A percentile compares a stretch with the other conserved stretches of the same genome.
phyloP scores from a whole-genome alignment of 2,329 filamentous ascomycete genomes.

The Peltaster fructicola region DNA sequence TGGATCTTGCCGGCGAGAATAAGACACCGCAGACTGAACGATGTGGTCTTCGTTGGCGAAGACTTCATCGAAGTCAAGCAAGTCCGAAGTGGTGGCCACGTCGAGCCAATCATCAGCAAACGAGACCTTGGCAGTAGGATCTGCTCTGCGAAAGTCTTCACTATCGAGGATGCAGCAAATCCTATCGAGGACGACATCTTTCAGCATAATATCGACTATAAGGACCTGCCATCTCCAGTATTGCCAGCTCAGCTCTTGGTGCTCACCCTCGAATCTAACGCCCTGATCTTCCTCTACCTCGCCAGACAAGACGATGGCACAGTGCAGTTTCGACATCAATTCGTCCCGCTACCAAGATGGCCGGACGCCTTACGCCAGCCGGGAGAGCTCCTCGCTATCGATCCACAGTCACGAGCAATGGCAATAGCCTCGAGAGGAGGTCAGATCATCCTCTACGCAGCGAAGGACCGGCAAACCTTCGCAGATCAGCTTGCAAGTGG shows the following conservation, averaged over 20 bases:
- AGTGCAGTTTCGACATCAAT: conserved; percentile 43
- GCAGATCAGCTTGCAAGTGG: conserved; percentile 30
- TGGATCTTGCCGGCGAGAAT: conserved; percentile 68
- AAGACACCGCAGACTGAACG: conserved; percentile 50
- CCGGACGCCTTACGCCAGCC: conserved; percentile 33
- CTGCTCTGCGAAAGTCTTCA: conserved; percentile 60
- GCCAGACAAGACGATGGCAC: conserved; percentile 25
- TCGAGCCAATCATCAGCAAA: conserved; percentile 62
- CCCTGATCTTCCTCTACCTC: conserved; percentile 62
- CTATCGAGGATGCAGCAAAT: conserved; percentile 18
- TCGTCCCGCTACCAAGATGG: conserved; percentile 40
- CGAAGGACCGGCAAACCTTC: conserved; percentile 46
- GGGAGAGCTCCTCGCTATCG: conserved; percentile 54
- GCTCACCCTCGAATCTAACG: conserved; percentile 54
- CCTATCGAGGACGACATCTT: conserved; percentile 21
- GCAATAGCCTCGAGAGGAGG: conserved; percentile 55
- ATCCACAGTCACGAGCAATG: conserved; percentile 48
- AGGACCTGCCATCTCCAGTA: background rate
- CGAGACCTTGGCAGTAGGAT: conserved; percentile 65
- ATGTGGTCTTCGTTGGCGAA: conserved; percentile 76
- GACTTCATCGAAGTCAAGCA: conserved; percentile 68
- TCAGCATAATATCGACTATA: conserved; percentile 9
- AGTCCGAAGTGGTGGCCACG: conserved; percentile 38
- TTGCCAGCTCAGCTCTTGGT: conserved; percentile 67
- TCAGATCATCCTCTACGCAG: conserved; percentile 53